Evolutionary conservation across 2,329 filamentous ascomycete species (phyloP).

Genomic region (Alternaria tenuissima): DNA sequence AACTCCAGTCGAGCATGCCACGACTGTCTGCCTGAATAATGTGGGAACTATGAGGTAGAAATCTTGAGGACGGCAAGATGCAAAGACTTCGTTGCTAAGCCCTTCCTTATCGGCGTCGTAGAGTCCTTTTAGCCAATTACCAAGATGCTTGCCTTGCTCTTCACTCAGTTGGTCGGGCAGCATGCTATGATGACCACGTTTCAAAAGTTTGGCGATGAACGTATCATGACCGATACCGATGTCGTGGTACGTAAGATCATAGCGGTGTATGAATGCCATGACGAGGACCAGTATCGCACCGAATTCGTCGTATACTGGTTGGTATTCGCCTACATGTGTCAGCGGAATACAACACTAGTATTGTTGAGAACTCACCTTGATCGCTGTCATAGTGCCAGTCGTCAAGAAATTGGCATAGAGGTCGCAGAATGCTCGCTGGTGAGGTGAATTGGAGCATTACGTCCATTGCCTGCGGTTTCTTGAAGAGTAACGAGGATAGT

Average conservation of each 20-base stretch:
- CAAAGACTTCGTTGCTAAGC: constrained; percentile 81
- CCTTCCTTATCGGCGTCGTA: constrained; percentile 74
- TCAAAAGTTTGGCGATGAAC: constrained; percentile 73
- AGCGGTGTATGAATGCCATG: constrained; percentile 78
- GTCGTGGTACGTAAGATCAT: constrained; percentile 70
- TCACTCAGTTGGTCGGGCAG: constrained; percentile 68
- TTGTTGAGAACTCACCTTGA: constrained; percentile 59
- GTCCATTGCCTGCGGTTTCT: constrained; percentile 75
- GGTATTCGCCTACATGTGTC: constrained; percentile 69
- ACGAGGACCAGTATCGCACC: constrained; percentile 78
- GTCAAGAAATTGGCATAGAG: constrained; percentile 78
- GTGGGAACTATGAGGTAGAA: constrained; percentile 82
- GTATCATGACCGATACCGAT: constrained; percentile 70
- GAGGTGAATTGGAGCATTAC: constrained; percentile 79
- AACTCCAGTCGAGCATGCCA: constrained; percentile 71
- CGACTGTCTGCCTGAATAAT: constrained; percentile 76
- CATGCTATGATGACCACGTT: constrained; percentile 65
- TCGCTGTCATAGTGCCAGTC: constrained; percentile 84
- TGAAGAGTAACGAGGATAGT: constrained; percentile 75
- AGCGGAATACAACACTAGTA: constrained; percentile 10
- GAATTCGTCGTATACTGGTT: constrained; percentile 87
- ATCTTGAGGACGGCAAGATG: constrained; percentile 80
- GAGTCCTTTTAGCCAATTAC: constrained; percentile 78
- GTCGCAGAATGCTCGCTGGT: constrained; percentile 72
- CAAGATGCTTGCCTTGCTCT: constrained; percentile 71